Conservation (phyloP, 352 stramenopile species). For the Halophytophthora batemanensis region DNA sequence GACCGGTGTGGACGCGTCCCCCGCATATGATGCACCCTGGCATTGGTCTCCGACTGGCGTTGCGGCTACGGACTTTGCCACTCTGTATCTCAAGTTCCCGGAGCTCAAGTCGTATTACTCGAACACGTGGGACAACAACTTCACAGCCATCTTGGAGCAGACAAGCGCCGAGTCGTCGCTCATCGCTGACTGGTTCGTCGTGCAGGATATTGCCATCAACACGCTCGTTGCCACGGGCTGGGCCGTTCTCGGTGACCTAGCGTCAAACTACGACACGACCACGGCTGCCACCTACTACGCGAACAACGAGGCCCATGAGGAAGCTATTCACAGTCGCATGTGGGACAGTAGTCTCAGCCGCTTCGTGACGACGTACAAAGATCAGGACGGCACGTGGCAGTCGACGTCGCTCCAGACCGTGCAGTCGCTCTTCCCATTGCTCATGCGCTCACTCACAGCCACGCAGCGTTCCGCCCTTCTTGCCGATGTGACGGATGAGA, state of each 20-base stretch:
- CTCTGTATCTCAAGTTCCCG: conserved; percentile 19
- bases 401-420: conserved; percentile 17
- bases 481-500: conserved; percentile 14
- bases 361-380: conserved; percentile 24
- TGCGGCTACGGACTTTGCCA: conserved; percentile 10
- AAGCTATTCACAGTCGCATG: conserved; percentile 13
- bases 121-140: conserved; percentile 21
- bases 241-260: conserved; percentile 15
- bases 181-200: conserved; percentile 18
- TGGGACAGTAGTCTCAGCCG: conserved; percentile 12
- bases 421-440: conserved; percentile 16
- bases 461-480: conserved; percentile 11
- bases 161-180: conserved; percentile 15
- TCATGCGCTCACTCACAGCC: conserved; percentile 15
- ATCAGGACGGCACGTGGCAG: conserved; percentile 23
- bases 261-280: conserved; percentile 12
- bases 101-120: conserved; percentile 20
- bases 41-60: conserved; percentile 9
- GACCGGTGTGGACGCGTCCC: conserved; percentile 14
- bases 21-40: conserved; percentile 15
- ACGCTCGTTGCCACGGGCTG: conserved; percentile 19
- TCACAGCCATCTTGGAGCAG: conserved; percentile 15
- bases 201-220: conserved; percentile 25
- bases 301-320: conserved; percentile 14
- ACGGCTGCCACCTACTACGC: conserved; percentile 17